Conservation (phyloP, 108 stramenopile species). For the Cylindrotheca closterium region DNA sequence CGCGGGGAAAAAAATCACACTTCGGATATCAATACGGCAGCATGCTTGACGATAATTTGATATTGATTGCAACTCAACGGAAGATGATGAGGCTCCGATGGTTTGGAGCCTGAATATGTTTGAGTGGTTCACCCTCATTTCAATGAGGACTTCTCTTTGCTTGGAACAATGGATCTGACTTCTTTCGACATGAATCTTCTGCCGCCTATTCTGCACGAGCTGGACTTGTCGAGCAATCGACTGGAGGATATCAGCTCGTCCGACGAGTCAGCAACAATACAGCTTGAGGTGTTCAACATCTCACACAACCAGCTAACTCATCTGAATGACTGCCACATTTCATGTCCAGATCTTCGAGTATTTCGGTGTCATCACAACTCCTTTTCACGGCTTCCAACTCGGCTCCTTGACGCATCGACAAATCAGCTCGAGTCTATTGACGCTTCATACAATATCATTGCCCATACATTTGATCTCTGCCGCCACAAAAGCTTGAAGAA, state of each 20-base stretch:
- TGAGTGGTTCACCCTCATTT: too few species aligned
- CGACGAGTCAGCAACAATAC: not conserved
- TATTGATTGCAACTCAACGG: too few species aligned
- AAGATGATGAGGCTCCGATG: too few species aligned
- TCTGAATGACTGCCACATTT: conserved; percentile 10
- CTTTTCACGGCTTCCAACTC: not conserved
- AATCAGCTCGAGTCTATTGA: conserved; percentile 15
- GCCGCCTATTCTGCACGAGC: conserved; percentile 11
- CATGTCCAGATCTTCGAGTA: conserved; percentile 10
- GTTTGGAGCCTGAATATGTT: too few species aligned
- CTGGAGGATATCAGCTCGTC: conserved; percentile 2
- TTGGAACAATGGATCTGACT: too few species aligned
- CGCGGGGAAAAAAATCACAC: too few species aligned
- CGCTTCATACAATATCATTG: conserved; percentile 18
- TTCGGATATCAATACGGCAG: too few species aligned
- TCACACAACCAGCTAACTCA: conserved; percentile 7
- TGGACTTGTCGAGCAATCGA: conserved; percentile 27
- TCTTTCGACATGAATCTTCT: conserved; percentile 4
- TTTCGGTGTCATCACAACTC: conserved; percentile 21
- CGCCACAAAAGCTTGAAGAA: conserved; percentile 10
- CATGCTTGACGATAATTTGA: too few species aligned
- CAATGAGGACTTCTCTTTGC: too few species aligned
- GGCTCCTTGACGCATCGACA: conserved; percentile 1
- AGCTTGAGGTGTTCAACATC: conserved; percentile 2
- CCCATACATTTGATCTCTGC: conserved; percentile 8